Conservation (phyloP, 768 basidiomycete genomes). For the Pleurotus djamor region DNA sequence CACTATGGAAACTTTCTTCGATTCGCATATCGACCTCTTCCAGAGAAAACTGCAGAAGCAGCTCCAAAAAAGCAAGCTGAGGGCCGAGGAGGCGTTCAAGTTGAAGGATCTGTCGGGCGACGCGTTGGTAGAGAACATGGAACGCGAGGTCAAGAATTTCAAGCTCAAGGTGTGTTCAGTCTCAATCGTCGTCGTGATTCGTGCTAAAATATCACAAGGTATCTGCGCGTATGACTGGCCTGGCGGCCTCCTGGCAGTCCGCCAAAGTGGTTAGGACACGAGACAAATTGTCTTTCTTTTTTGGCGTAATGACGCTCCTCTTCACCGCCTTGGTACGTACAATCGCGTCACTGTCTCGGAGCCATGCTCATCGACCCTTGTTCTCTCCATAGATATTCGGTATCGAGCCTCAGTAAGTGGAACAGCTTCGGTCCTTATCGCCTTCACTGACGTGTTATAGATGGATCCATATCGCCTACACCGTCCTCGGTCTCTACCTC, state of each 20-base stretch:
- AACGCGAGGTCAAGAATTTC: conserved; percentile 84
- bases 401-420: not conserved
- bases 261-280: conserved; percentile 82
- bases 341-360: conserved; percentile 70
- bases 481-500: conserved; percentile 71
- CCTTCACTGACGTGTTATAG: conserved; percentile 28
- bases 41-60: conserved; percentile 88
- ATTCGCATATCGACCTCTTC: conserved; percentile 81
- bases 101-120: conserved; percentile 64
- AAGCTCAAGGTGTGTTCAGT: conserved; percentile 64
- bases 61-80: conserved; percentile 81
- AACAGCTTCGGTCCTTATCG: not conserved
- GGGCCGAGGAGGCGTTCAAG: conserved; percentile 81
- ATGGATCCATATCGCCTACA: conserved; percentile 90
- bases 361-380: conserved; percentile 3
- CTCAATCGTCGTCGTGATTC: too few species aligned
- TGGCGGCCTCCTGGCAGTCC: conserved; percentile 90
- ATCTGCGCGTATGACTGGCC: conserved; percentile 70
- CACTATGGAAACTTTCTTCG: conserved; percentile 93
- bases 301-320: conserved; percentile 89
- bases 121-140: conserved; percentile 71
- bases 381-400: conserved; percentile 4
- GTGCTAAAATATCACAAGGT: conserved; percentile 43
- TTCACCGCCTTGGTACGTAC: conserved; percentile 84
- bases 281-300: conserved; percentile 89